Conservation (phyloP, 2,329 filamentous ascomycete genomes). For the Falciphora oryzae region DNA sequence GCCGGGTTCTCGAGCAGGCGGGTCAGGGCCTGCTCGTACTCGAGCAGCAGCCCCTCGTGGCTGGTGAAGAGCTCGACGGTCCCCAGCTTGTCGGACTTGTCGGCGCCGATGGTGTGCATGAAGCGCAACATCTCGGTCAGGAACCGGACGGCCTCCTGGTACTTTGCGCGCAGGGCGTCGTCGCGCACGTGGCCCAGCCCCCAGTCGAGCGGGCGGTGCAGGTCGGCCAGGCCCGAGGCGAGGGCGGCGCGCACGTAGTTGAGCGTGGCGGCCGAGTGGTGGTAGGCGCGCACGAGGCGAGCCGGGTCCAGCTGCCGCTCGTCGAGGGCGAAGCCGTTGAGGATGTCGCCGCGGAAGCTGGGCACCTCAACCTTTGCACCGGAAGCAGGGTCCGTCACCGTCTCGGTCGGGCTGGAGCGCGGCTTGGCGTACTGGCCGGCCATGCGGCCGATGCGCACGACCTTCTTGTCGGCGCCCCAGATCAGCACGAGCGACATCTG, state of each 20-base stretch:
- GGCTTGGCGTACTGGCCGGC: slow-evolving; percentile 98
- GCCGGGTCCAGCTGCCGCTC: slow-evolving; percentile 75
- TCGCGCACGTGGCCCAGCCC: slow-evolving; percentile 86
- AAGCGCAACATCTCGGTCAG: slow-evolving; percentile 90
- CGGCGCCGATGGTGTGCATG: slow-evolving; percentile 88
- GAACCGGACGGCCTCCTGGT: slow-evolving; percentile 75
- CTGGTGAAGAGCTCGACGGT: slow-evolving; percentile 94
- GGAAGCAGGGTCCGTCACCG: slow-evolving; percentile 55
- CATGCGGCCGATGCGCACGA: slow-evolving; percentile 92
- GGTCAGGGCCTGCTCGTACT: slow-evolving; percentile 89
- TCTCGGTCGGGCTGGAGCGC: slow-evolving; percentile 80
- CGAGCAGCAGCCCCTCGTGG: slow-evolving; percentile 88
- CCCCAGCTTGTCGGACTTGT: slow-evolving; percentile 75
- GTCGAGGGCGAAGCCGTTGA: slow-evolving; percentile 80
- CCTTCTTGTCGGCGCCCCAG: slow-evolving; percentile 74
- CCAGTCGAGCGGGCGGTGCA: slow-evolving; percentile 94
- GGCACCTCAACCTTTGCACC: slow-evolving; percentile 57
- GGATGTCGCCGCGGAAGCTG: slow-evolving; percentile 90
- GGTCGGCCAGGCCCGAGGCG: slow-evolving; percentile 82
- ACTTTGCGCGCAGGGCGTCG: slow-evolving; percentile 76
- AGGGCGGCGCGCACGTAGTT: slow-evolving; percentile 88
- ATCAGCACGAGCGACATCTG: slow-evolving; percentile 97
- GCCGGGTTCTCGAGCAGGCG: slow-evolving; percentile 54
- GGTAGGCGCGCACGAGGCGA: slow-evolving; percentile 85
- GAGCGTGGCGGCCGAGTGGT: slow-evolving; percentile 88